phyloP scores from a whole-genome alignment of 2,329 filamentous ascomycete species.

The Xylariaceae sp. region DNA sequence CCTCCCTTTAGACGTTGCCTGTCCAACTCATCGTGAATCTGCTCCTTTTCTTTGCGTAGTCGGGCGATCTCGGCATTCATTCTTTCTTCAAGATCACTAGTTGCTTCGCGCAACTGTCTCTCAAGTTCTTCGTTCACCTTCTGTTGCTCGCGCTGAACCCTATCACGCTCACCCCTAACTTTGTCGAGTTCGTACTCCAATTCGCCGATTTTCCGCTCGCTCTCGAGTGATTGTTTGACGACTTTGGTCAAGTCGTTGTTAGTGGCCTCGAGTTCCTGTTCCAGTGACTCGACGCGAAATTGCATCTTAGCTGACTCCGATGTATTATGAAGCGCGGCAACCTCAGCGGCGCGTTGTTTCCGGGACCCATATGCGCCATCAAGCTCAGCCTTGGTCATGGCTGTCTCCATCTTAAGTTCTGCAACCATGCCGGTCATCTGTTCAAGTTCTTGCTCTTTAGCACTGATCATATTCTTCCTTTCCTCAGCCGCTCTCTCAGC shows the following conservation, averaged over 20 bases:
- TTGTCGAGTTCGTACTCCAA: slow-evolving; percentile 33
- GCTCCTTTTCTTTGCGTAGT: slow-evolving; percentile 33
- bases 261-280: slow-evolving; percentile 63
- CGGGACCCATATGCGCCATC: slow-evolving; percentile 59
- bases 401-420: slow-evolving; percentile 59
- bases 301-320: slow-evolving; percentile 34
- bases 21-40: slow-evolving; percentile 34
- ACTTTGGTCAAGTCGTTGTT: slow-evolving; percentile 33
- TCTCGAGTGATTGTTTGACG: slow-evolving; percentile 34
- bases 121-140: slow-evolving; percentile 28
- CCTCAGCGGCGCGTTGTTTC: slow-evolving; percentile 55
- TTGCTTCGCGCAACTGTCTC: slow-evolving; percentile 26
- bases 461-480: slow-evolving; percentile 41
- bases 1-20: slow-evolving; percentile 30
- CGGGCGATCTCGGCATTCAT: slow-evolving; percentile 27
- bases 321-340: slow-evolving; percentile 49
- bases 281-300: slow-evolving; percentile 47
- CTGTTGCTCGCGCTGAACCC: slow-evolving; percentile 26
- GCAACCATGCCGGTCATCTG: slow-evolving; percentile 48
- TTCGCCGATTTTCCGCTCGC: slow-evolving; percentile 34
- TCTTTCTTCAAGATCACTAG: slow-evolving; percentile 25
- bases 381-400: slow-evolving; percentile 57
- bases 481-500: slow-evolving; percentile 30
- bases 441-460: slow-evolving; percentile 36
- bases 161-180: slow-evolving; percentile 28